These are phyloP conservation scores for Arthrobotrys musiformis DNA, from an alignment of 2,329 filamentous ascomycete species.

Conservation along the genomic window DNA sequence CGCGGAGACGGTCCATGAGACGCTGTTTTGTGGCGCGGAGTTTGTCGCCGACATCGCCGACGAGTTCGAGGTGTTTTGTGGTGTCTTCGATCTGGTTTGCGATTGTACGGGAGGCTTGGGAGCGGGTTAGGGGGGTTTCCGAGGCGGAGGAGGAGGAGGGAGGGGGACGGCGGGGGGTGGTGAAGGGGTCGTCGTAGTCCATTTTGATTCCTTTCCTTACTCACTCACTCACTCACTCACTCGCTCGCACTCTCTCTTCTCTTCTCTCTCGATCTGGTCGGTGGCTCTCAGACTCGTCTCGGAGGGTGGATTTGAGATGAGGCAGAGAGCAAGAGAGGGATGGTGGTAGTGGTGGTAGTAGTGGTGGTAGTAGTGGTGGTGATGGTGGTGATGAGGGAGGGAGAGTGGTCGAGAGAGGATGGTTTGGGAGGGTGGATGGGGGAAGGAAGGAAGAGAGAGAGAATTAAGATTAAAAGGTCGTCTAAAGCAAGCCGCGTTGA, in stretches of 20 bases:
- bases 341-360: background rate
- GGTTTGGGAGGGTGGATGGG: background rate
- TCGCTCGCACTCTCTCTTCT: background rate
- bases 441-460: background rate
- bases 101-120: slow-evolving; percentile 86
- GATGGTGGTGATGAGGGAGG: too few species aligned
- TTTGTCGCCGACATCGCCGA: slow-evolving; percentile 86
- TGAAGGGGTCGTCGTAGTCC: slow-evolving; percentile 58
- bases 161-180: slow-evolving; percentile 54
- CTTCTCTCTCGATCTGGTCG: background rate
- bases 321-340: background rate
- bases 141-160: slow-evolving; percentile 26
- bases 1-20: slow-evolving; percentile 80
- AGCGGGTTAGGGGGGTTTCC: slow-evolving; percentile 71
- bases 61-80: slow-evolving; percentile 88
- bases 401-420: background rate
- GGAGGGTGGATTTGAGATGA: background rate
- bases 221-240: background rate
- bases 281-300: too few species aligned
- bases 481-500: slow-evolving; percentile 12
- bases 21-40: slow-evolving; percentile 88
- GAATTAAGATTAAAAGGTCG: slow-evolving; percentile 15
- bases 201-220: slow-evolving; percentile 4
- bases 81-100: slow-evolving; percentile 94
- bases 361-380: too few species aligned